Evolutionary conservation across 371 early-diverging fungal genomes (phyloP).

Genomic region (Zancudomyces culisetae): DNA sequence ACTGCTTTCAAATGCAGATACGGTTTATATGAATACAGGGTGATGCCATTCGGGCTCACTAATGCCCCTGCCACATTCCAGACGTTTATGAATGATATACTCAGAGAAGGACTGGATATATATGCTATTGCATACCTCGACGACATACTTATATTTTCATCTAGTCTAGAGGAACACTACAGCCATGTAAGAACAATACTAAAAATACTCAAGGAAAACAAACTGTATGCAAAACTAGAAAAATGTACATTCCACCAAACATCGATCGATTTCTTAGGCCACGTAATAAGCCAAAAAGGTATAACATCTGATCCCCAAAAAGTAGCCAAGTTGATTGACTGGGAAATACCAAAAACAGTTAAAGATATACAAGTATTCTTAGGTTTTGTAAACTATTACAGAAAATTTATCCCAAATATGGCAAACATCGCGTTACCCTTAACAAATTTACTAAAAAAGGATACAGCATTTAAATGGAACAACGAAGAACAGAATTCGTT

Average conservation of each 20-base stretch:
- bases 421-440: background rate
- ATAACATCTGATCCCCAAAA: background rate
- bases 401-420: background rate
- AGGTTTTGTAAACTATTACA: background rate
- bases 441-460: constrained; percentile 19
- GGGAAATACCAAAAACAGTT: background rate
- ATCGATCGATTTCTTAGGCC: background rate
- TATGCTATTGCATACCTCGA: constrained; percentile 5
- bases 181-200: background rate
- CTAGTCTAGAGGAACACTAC: background rate
- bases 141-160: constrained; percentile 6
- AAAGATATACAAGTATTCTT: background rate
- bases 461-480: constrained; percentile 18
- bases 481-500: too few relatives aligned
- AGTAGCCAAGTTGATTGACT: background rate
- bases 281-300: background rate
- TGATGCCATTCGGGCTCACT: constrained; percentile 31
- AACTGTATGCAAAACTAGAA: background rate
- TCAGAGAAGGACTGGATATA: background rate
- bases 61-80: constrained; percentile 6
- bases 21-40: constrained; percentile 25
- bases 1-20: constrained; percentile 29
- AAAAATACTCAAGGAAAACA: background rate
- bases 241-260: background rate
- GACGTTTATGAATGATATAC: background rate